Base-by-base conservation (phyloP, 106 monocot species). In the Triglochin maritima region DNA sequence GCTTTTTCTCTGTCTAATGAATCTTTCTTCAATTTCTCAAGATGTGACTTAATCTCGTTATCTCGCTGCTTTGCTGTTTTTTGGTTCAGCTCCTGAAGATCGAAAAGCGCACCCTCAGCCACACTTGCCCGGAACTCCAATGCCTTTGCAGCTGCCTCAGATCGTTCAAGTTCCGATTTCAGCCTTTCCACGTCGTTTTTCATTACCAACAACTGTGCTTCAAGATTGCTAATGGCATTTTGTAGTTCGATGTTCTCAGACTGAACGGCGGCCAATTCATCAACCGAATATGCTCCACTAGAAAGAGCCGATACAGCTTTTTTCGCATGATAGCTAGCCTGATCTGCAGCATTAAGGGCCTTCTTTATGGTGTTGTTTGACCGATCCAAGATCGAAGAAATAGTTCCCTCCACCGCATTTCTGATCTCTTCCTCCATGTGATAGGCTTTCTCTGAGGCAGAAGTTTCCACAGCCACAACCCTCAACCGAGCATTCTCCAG, bases 11-110 rank as follows among this genome's bases (percentile, higher is more conserved):
- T 72, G 15, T 72, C 72, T 55, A 13, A 59, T 44, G 56, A 29
- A 67, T 72, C 78, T 47, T 72, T 68, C 72, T 78, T 72, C 47
- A 68, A 56, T 68, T 78, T 72, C 53, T 78, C 72, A 44, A 78
- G 16, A 55, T 67, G 47, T n/a, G 14, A 8, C 60, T 68, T 78
- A 56, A 78, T 41, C 9, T 53, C 51, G 41, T 78, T 68, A 17
- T 78, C 78, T 58, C 43, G 72, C 44, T 78, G 43, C 1, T 49
- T 7, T 45, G 62, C 57, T 14, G 17, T 67, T 46, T 72, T 78
- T 60, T 6, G 47, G 44, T 66, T 68, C 54, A 68, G 13, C 62
- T 78, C 72, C 48, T 78, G 60, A 56, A 72, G 62, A 61, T 78
- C 68, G 49, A 45, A 17, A 44, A 78, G 13, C 8, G 72, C 60